Base-by-base conservation (phyloP, 257 asterid species). In the Solanum piurae region DNA sequence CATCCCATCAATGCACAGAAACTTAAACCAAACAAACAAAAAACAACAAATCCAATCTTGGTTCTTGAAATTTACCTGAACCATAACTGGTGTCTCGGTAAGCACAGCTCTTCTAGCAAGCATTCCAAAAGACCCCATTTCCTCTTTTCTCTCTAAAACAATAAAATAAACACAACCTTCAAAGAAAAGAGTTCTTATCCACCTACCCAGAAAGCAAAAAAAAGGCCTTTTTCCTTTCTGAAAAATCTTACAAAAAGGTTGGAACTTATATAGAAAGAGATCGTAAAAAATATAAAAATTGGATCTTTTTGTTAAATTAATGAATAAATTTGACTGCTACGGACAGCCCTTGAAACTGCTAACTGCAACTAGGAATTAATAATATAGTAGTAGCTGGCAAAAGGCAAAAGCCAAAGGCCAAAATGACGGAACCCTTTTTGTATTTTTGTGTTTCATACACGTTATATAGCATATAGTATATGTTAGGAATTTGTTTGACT, bases 1-100 rank as follows among this genome's bases (percentile, higher is more conserved):
- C 12, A 80, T 80, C 85, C 62, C 87, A 84, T 88, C 37, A 37
- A 88, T 34, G 42, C 80, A 62, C 82, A 46, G 72, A 66, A 87
- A 79, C 86, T 49, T 44, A 84, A 62, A 85, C 33, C 83, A 62
- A 87, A 27, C 16, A 85, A 84, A 55, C 64, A 18, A 27, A 72
- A 27, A 66, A 31, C 69, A 87, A 85, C 33, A 87, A 89, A 89
- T 72, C 91, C 89, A 86, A 73, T 84, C 87, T 38, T 76, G 29
- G 46, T 29, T 27, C 68, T 34, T 86, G 76, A 16, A 33, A 49
- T 86, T 88, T 88, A 96, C 99, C 98, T 97, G 90, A 85, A 97
- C 98, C 98, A 95, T 97, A 87, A 95, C 95, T 89, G 99, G 99
- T 38, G 95, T 92, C 9, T 95, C 92, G 66, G 99, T 97, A 33